Percentiles rank a stretch among this genome's conserved stretches.
These are phyloP conservation scores for Rhytidiadelphus loreus DNA, from an alignment of 225 moss, liverwort and hornwort species.

Conservation along the genomic window DNA sequence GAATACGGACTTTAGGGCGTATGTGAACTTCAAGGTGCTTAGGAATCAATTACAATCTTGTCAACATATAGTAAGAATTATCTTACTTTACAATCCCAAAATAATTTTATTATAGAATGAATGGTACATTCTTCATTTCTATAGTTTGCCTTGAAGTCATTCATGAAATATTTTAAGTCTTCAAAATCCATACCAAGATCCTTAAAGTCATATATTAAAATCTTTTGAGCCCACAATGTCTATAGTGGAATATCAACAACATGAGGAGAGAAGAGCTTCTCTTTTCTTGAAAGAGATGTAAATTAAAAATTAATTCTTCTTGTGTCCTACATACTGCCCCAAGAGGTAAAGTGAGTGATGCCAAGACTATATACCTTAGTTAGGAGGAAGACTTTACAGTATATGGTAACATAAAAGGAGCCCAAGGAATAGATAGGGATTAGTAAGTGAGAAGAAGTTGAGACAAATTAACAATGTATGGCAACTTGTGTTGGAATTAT, in stretches of 20 bases:
- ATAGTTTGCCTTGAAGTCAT: background rate
- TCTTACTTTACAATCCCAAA: background rate
- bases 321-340: fast-evolving
- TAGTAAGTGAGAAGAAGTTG: background rate
- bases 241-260: background rate
- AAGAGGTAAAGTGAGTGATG: background rate
- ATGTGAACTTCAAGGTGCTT: background rate
- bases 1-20: background rate
- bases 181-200: fast-evolving
- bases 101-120: background rate
- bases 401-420: background rate
- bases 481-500: background rate
- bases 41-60: background rate
- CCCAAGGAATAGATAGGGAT: background rate
- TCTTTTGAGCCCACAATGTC: background rate
- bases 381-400: background rate
- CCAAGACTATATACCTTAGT: background rate
- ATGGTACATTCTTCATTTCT: background rate
- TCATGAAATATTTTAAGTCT: background rate
- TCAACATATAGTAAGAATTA: no score
- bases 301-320: background rate
- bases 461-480: background rate
- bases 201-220: background rate
- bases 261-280: background rate
- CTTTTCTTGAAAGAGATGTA: background rate